Evolutionary conservation across 176 grass and related monocot species (phyloP), one percentile per base, ranked within the genome.

Genomic region (Carex littledalei): DNA sequence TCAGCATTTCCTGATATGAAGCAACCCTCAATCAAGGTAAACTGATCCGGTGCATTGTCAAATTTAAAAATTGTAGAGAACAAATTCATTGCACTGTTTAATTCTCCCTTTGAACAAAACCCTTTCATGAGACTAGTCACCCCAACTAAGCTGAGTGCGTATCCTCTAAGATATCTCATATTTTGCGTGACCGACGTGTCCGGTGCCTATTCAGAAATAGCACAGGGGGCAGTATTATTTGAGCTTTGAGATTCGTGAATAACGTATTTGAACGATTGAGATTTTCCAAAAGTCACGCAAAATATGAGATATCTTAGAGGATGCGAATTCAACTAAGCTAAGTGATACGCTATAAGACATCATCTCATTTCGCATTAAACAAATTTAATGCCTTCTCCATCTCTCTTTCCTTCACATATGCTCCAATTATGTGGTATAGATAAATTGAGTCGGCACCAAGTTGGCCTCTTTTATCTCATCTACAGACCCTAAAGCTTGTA

Each of bases 331-430:
- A 39, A 39, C 37, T 39, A 89, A 49, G 84, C 92, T 79, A 84
- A 97, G 86, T 17, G 85, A 54, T 31, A 86, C 75, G 8, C 92
- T 82, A 6, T 80, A 22, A 41, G 77, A 75, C 22, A 86, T 50
- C 86, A 93, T 89, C 56, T 93, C 89, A 81, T 92, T 88, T 87
- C 90, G 93, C 47, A n/a, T n/a, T n/a, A n/a, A n/a, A n/a, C n/a
- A 93, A 64, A 63, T 60, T 84, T 80, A 93, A 82, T 1, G 95
- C 95, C 62, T 91, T 88, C 29, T 55, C 90, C 81, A 94, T 85
- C 80, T 86, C 87, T 63, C 92, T 84, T 0, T 71, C 81, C 84
- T 94, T 94, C 22, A 89, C 82, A 26, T 90, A 92, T 67, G 84
- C 87, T 63, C 79, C 84, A 29, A 90, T 89, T n/a, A 63, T 2